These are phyloP conservation scores for Neoascochyta sp. DNA, from an alignment of 2,329 filamentous ascomycete genomes.

Conservation along the genomic window DNA sequence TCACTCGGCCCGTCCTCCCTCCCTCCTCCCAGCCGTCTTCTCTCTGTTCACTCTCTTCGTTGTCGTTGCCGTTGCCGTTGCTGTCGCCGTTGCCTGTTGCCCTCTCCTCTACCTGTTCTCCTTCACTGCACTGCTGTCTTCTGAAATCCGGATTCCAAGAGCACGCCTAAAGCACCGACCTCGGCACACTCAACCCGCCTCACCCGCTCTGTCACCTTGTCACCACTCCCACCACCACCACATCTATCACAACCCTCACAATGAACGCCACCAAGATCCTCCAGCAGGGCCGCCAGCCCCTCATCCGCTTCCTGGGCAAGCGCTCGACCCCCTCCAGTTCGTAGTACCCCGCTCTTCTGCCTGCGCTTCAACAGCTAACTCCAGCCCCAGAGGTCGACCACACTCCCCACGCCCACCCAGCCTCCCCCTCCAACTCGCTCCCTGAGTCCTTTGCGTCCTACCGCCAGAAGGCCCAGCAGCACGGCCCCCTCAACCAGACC, in stretches of 20 bases:
- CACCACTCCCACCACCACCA: slow-evolving; percentile 7
- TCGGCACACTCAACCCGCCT: slow-evolving; percentile 2
- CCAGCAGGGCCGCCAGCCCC: slow-evolving; percentile 47
- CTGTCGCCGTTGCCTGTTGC: too few species aligned
- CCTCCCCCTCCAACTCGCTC: slow-evolving; percentile 62
- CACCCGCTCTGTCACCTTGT: slow-evolving; percentile 1
- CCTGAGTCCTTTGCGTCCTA: slow-evolving; percentile 71
- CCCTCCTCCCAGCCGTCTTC: slow-evolving; percentile 7
- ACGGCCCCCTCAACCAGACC: slow-evolving; percentile 60
- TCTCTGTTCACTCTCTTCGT: slow-evolving; percentile 7
- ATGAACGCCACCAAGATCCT: slow-evolving; percentile 49
- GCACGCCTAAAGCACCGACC: slow-evolving; percentile 6
- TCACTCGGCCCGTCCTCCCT: slow-evolving; percentile 17
- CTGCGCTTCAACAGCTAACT: slow-evolving; percentile 9
- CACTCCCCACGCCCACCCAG: slow-evolving; percentile 68
- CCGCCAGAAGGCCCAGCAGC: slow-evolving; percentile 73
- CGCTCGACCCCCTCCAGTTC: slow-evolving; percentile 44
- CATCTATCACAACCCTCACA: slow-evolving; percentile 14
- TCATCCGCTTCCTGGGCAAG: slow-evolving; percentile 53
- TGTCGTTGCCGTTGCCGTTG: too few species aligned
- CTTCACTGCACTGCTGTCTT: slow-evolving; percentile 1
- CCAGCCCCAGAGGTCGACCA: slow-evolving; percentile 63
- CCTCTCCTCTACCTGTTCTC: background rate
- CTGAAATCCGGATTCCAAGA: too few species aligned
- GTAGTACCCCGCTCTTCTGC: slow-evolving; percentile 11